A percentile compares a stretch with the other conserved stretches of the same genome.
Conservation (phyloP, 805 yeast genomes). For the Zygosaccharomyces lentus region DNA sequence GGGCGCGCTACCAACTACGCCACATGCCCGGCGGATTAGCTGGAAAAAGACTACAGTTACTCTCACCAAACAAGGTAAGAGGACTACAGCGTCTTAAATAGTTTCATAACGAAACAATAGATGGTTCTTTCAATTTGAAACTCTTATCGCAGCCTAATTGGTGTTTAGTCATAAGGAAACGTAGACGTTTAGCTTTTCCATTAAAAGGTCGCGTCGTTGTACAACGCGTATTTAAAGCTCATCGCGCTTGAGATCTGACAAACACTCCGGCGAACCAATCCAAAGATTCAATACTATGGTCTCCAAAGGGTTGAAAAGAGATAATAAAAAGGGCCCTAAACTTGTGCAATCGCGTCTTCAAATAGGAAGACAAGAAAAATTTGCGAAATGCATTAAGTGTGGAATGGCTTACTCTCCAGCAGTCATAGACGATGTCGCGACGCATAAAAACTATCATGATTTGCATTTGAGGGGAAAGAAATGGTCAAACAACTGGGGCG, state of each 20-base stretch:
- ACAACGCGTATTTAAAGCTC: neutral
- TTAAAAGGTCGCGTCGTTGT: neutral
- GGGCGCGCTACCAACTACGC: constrained; percentile 15
- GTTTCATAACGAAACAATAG: neutral
- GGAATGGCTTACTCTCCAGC: constrained; percentile 26
- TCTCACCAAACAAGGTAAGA: neutral
- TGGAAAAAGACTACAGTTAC: neutral
- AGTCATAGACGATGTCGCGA: constrained; percentile 18
- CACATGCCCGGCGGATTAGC: constrained; percentile 7
- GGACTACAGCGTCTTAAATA: too few species aligned
- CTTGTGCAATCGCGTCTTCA: constrained; percentile 21
- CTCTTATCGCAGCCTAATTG: too few species aligned
- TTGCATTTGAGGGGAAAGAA: constrained; percentile 45
- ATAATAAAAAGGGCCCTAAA: constrained; percentile 5
- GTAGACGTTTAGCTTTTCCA: neutral
- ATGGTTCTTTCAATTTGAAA: too few species aligned
- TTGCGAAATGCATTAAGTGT: constrained; percentile 26
- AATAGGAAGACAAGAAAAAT: constrained; percentile 11
- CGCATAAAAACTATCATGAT: constrained; percentile 51
- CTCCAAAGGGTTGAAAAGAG: neutral
- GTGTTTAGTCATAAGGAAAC: too few species aligned
- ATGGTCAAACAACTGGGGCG: constrained; percentile 44
- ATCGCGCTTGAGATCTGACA: neutral
- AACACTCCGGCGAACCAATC: neutral
- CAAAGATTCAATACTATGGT: neutral